These are phyloP conservation scores for Lipomyces mesembrius DNA, from an alignment of 805 yeast genomes.

Conservation along the genomic window DNA sequence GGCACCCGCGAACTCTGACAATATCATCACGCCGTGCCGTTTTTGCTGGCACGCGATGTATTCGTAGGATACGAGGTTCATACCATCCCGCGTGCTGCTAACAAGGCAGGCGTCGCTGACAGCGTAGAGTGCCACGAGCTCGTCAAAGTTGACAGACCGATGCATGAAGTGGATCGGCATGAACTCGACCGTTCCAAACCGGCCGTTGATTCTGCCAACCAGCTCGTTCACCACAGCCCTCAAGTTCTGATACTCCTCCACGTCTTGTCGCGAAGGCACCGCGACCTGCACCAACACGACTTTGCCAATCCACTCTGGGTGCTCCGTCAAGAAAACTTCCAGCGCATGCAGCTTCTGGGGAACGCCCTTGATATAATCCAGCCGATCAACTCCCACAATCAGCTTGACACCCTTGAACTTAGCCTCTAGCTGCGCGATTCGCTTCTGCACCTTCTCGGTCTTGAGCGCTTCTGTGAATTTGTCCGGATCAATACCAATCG, in stretches of 20 bases:
- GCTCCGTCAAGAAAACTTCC: constrained; percentile 86
- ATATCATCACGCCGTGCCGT: constrained; percentile 80
- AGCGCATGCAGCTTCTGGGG: constrained; percentile 97
- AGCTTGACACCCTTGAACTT: constrained; percentile 78
- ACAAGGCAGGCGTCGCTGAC: constrained; percentile 90
- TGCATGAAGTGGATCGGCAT: constrained; percentile 98
- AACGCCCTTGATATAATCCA: constrained; percentile 97
- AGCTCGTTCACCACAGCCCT: constrained; percentile 94
- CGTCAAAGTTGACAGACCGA: constrained; percentile 86
- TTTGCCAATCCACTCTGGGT: constrained; percentile 98
- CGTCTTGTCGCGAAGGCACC: constrained; percentile 96
- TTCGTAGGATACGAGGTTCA: constrained; percentile 96
- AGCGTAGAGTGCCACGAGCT: constrained; percentile 83
- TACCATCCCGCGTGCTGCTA: constrained; percentile 95
- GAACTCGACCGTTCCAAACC: constrained; percentile 94
- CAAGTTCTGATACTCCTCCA: constrained; percentile 93
- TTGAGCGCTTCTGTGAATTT: constrained; percentile 81
- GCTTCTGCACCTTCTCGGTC: constrained; percentile 61
- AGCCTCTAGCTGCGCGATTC: constrained; percentile 66
- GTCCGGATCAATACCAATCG: constrained; percentile 98
- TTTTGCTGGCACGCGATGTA: constrained; percentile 94
- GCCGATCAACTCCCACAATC: constrained; percentile 94
- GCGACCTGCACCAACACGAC: constrained; percentile 96
- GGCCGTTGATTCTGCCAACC: constrained; percentile 95
- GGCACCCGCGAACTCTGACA: constrained; percentile 98